These are phyloP conservation scores for Globisporangium takayamanum DNA, from an alignment of 352 stramenopile species.

Conservation along the genomic window DNA sequence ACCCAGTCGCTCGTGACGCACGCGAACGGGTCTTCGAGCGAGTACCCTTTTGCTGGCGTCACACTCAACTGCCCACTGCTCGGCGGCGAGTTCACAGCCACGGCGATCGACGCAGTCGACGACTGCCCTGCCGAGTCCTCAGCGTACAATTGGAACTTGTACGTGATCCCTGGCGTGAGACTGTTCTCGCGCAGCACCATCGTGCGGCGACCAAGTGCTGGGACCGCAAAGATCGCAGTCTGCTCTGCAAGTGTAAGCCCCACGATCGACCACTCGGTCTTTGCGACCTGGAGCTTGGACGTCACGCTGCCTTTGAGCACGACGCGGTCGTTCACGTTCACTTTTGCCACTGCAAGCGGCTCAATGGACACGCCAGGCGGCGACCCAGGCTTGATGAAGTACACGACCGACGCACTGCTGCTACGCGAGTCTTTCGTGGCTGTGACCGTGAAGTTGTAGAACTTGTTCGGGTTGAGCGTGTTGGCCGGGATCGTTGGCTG, in stretches of 20 bases:
- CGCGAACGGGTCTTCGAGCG: constrained; percentile 48
- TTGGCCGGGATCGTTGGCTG: constrained; percentile 36
- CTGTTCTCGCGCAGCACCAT: constrained; percentile 48
- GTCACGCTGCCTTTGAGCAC: constrained; percentile 39
- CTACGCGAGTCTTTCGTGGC: constrained; percentile 35
- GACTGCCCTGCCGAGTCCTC: constrained; percentile 36
- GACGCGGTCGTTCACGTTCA: constrained; percentile 53
- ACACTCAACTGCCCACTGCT: constrained; percentile 39
- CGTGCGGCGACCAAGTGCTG: constrained; percentile 22
- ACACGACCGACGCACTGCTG: constrained; percentile 28
- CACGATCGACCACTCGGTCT: constrained; percentile 41
- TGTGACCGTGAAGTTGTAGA: constrained; percentile 44
- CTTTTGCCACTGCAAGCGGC: constrained; percentile 28
- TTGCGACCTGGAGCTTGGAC: constrained; percentile 37
- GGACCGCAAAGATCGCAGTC: constrained; percentile 35
- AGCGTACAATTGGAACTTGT: constrained; percentile 44
- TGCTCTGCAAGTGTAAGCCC: constrained; percentile 21
- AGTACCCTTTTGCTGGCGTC: constrained; percentile 34
- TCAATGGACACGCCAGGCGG: constrained; percentile 52
- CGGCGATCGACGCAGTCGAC: constrained; percentile 31
- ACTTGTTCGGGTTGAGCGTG: constrained; percentile 38
- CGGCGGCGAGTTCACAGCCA: constrained; percentile 44
- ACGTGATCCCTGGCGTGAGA: constrained; percentile 33
- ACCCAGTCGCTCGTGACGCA: constrained; percentile 53
- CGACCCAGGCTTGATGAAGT: constrained; percentile 39